Base-by-base conservation (phyloP, 495 filamentous ascomycete genomes). In the Astrothelium subdiscretum region DNA sequence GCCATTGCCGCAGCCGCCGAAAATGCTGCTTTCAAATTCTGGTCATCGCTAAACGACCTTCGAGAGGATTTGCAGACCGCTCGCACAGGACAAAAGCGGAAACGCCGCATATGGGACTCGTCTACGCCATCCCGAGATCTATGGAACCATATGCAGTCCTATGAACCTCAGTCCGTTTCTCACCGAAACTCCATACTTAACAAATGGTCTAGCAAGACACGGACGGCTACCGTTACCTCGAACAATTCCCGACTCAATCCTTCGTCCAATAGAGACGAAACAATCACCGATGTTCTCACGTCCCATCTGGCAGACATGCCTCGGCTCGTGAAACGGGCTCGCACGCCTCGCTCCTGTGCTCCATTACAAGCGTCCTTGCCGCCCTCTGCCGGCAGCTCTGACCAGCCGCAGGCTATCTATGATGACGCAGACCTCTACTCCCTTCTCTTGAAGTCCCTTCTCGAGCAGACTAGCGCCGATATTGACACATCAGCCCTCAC, bases 401-500 rank as follows among this genome's bases (percentile, higher is more conserved):
- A 95, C 65, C 91, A 96, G 67, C 86, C 87, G 11, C 83, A 89
- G 3, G 59, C 51, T 2, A 81, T 96, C 69, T 98, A 91, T 76
- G 92, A 97, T 68, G 94, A 97, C 68, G 87, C 88, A 8, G 84
- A 91, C 70, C 96, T 97, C 75, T 98, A 98, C 77, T 88, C 94
- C 69, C 79, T 90, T 8, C 80, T 95, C 8, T 81, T 98, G 18
- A 94, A 95, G 64, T 91, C 96, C 64, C 82, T 98, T 1, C 89
- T 98, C 32, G 89, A 95, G 67, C 87, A 90, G 70, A 84, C 91
- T 59, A 87, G 88, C 74, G 73, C 78, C 0, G 85, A 87, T 59
- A 74, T 75, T 2, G 74, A 79, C 59, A 74, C 77, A 42, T 78
- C 73, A 64, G 65, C 68, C 68, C 66, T 69, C 68, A 70, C 83